phyloP scores from a whole-genome alignment of 192 early-diverging fungal species.

The Coemansia sp. region DNA sequence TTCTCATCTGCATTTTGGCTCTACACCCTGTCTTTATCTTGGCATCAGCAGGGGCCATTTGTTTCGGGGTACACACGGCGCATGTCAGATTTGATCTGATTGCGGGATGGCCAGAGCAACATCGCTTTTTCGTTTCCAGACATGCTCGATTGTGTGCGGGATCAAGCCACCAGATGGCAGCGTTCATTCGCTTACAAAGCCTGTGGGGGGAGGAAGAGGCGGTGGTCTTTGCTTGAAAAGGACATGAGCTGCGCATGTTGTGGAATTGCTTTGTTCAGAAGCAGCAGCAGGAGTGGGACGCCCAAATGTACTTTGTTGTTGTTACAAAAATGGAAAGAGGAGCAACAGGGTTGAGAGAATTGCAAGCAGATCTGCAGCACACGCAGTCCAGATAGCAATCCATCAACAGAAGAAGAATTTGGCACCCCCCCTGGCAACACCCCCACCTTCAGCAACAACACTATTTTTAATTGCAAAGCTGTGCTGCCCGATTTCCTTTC shows the following conservation, averaged over 20 bases:
- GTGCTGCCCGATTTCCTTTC: constrained; percentile 9
- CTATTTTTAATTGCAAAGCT: constrained; percentile 2
- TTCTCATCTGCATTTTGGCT: neutral
- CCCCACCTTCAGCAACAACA: neutral
- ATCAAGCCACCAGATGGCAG: neutral
- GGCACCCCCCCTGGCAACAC: neutral
- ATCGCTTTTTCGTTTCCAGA: neutral
- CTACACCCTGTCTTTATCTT: neutral
- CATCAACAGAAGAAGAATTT: neutral
- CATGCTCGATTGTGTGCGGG: neutral
- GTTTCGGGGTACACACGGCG: neutral
- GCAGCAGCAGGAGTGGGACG: too few relatives aligned
- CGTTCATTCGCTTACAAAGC: neutral
- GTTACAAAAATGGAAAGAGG: constrained; percentile 5
- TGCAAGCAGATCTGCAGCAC: constrained; percentile 3
- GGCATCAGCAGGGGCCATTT: neutral
- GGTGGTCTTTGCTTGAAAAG: too few relatives aligned
- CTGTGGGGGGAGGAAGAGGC: neutral
- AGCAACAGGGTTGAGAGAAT: constrained; percentile 2
- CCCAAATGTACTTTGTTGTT: too few relatives aligned
- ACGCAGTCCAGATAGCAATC: constrained; percentile 1
- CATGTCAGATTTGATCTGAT: neutral
- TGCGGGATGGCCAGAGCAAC: neutral
- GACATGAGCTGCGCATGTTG: too few relatives aligned
- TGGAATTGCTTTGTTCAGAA: neutral